Base-by-base conservation (phyloP, 2,329 filamentous ascomycete species). In the Celoporthe dispersa region DNA sequence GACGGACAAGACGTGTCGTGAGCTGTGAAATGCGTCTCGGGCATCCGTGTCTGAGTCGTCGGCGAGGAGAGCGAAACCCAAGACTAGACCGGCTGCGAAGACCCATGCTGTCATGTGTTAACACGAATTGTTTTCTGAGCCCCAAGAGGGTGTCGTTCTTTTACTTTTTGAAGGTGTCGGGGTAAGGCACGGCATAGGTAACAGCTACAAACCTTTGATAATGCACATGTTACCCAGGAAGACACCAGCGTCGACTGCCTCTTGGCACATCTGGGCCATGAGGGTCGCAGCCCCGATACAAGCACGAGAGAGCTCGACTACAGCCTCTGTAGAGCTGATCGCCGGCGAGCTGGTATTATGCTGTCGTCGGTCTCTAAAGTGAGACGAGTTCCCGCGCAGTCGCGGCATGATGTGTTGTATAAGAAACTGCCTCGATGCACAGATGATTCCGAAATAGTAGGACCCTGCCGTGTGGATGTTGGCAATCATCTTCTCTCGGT, bases 401-500 rank as follows among this genome's bases (percentile, higher is more conserved):
- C 59, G 62, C 11, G 64, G 68, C 68, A 74, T 72, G n/a, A 72
- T 53, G 22, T 72, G 68, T 4, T 68, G 70, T 19, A 74, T 72
- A 0, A 74, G 68, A 11, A 75, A 68, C 28, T 69, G 73, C 12
- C 73, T 66, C 4, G 74, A 74, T 41, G 73, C 69, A 3, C 74
- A 68, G 3, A 73, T 74, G 25, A 74, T 72, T 35, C 71, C 74
- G 66, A 75, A 75, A 60, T 75, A 74, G 51, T 75, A 75, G 3
- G 71, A 68, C n/a, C 73, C 70, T 19, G 72, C 69, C 0, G 72
- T 68, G 51, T 75, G 74, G 6, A 74, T 66, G 8, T 70, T 71
- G 19, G 71, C 74, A 41, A 74, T 55, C 66, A 71, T 68, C 57
- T 48, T 68, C 39, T 71, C 66, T 37, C 69, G 62, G 12, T 71